Percentiles rank a stretch among this genome's conserved stretches.
These are phyloP conservation scores for Pythium aphanidermatum DNA, from an alignment of 352 stramenopile species.

Conservation along the genomic window DNA sequence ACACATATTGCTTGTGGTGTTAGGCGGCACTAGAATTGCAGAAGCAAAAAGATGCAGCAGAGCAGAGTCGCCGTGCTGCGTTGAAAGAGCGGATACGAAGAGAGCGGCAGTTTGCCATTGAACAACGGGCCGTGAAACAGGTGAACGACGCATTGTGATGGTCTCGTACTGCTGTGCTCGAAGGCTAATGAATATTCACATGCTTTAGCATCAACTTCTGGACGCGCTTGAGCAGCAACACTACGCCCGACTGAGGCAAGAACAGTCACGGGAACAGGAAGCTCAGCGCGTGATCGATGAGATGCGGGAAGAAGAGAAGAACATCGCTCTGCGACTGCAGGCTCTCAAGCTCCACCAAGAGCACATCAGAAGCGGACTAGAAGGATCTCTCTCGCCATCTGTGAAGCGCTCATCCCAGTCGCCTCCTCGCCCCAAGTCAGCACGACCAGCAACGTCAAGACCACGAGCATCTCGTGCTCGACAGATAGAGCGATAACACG, in stretches of 20 bases:
- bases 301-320: conserved; percentile 56
- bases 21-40: conserved; percentile 38
- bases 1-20: neutral
- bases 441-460: neutral
- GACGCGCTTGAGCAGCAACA: conserved; percentile 33
- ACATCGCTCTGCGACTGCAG: conserved; percentile 41
- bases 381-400: conserved; percentile 3
- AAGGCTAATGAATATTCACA: too few species aligned
- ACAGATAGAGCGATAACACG: too few species aligned
- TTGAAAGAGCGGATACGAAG: conserved; percentile 44
- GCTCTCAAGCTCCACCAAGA: conserved; percentile 51
- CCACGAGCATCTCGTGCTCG: too few species aligned
- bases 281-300: conserved; percentile 29
- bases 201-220: conserved; percentile 38
- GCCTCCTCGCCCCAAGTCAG: neutral
- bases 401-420: neutral
- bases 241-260: conserved; percentile 24
- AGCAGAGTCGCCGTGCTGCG: conserved; percentile 21
- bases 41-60: conserved; percentile 35
- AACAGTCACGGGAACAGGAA: conserved; percentile 36
- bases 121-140: conserved; percentile 33
- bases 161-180: neutral
- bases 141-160: conserved; percentile 8
- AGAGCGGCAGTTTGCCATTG: conserved; percentile 31
- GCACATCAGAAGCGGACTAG: conserved; percentile 26